These are phyloP conservation scores for Lichtheimia ramosa DNA, from an alignment of 371 early-diverging fungal genomes.

Conservation along the genomic window DNA sequence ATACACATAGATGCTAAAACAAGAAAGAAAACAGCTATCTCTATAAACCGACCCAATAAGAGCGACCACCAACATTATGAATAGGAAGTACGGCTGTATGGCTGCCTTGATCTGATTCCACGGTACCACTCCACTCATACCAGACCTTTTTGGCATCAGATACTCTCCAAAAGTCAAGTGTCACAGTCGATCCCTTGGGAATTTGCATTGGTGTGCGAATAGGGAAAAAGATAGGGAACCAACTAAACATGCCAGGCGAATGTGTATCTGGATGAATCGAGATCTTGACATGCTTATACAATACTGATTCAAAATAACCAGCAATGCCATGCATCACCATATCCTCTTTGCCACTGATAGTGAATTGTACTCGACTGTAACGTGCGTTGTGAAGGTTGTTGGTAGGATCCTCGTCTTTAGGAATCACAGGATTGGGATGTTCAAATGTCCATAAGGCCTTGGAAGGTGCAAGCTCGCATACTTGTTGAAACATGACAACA, in stretches of 20 bases:
- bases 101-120: constrained; percentile 27
- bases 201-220: constrained; percentile 73
- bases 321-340: constrained; percentile 90
- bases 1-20: background rate
- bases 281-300: constrained; percentile 83
- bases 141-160: constrained; percentile 80
- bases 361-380: constrained; percentile 56
- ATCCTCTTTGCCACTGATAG: constrained; percentile 34
- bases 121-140: constrained; percentile 89
- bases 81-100: constrained; percentile 31
- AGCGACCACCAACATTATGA: constrained; percentile 58
- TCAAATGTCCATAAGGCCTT: constrained; percentile 80
- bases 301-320: constrained; percentile 89
- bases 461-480: constrained; percentile 65
- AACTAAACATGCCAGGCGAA: constrained; percentile 91
- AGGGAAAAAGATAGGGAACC: constrained; percentile 97
- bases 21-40: background rate
- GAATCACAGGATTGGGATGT: constrained; percentile 67
- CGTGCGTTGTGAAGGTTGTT: constrained; percentile 78
- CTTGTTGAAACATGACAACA: constrained; percentile 88
- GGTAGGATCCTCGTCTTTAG: constrained; percentile 43
- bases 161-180: constrained; percentile 85
- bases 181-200: constrained; percentile 54
- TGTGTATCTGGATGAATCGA: constrained; percentile 86
- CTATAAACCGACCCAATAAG: constrained; percentile 64